A percentile compares a stretch with the other conserved stretches of the same genome.
These are phyloP conservation scores for Ogataea siamensis DNA, from an alignment of 805 yeast species.

Conservation along the genomic window DNA sequence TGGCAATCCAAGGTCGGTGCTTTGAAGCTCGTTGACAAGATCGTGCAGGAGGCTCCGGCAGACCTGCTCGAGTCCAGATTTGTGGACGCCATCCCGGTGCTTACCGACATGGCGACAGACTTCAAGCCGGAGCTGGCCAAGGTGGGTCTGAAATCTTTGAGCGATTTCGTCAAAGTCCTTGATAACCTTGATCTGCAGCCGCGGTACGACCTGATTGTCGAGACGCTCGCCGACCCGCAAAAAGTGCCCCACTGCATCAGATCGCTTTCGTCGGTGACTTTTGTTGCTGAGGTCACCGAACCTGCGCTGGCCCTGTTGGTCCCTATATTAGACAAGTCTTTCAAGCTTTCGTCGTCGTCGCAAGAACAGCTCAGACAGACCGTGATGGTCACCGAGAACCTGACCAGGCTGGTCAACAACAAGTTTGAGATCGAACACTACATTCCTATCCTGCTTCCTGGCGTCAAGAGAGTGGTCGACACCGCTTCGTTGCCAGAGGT, in stretches of 20 bases:
- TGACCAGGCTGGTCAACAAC: conserved; percentile 92
- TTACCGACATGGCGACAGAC: conserved; percentile 89
- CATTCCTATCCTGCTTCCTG: conserved; percentile 88
- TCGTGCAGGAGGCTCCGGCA: conserved; percentile 75
- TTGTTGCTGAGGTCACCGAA: conserved; percentile 98
- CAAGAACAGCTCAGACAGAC: conserved; percentile 97
- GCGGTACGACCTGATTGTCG: conserved; percentile 78
- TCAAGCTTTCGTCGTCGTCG: conserved; percentile 81
- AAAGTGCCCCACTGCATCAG: conserved; percentile 88
- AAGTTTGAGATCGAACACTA: conserved; percentile 85
- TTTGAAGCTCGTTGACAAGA: conserved; percentile 66
- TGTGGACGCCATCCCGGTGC: conserved; percentile 73
- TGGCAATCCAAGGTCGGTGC: conserved; percentile 91
- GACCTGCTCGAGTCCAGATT: conserved; percentile 84
- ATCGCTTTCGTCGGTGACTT: conserved; percentile 87
- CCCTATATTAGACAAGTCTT: conserved; percentile 87
- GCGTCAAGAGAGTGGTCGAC: conserved; percentile 80
- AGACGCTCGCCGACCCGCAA: conserved; percentile 85
- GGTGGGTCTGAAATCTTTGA: conserved; percentile 71
- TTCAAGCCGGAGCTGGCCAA: conserved; percentile 94
- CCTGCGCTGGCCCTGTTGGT: conserved; percentile 88
- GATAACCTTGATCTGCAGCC: conserved; percentile 92
- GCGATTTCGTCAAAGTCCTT: conserved; percentile 70
- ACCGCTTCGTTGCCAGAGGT: conserved; percentile 96
- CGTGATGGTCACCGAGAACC: conserved; percentile 91